These are phyloP conservation scores for Parachlorella kessleri DNA, from an alignment of 139 green algal species.

Conservation along the genomic window DNA sequence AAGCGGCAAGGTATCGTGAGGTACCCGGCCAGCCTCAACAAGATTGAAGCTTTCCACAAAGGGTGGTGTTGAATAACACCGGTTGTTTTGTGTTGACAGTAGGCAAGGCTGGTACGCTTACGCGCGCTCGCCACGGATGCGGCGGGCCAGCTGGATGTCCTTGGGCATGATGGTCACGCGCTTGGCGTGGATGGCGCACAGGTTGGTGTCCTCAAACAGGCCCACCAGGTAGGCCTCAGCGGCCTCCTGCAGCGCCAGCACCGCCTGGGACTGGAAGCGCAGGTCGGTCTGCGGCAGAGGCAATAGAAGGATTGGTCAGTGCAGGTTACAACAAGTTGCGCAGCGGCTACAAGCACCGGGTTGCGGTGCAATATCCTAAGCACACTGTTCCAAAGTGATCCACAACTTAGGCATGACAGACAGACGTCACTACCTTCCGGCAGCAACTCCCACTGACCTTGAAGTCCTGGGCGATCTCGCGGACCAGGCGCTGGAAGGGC, in stretches of 20 bases:
- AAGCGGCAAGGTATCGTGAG: too few species aligned
- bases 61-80: slow-evolving; percentile 39
- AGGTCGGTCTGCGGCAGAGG: slow-evolving; percentile 96
- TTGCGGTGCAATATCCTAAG: slow-evolving; percentile 13
- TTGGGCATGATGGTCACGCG: slow-evolving; percentile 98
- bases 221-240: slow-evolving; percentile 96
- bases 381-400: slow-evolving; percentile 88
- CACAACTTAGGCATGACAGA: slow-evolving; percentile 98
- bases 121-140: slow-evolving; percentile 87
- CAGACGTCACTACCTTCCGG: too few species aligned
- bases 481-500: slow-evolving; percentile 95
- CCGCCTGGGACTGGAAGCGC: slow-evolving; percentile 93
- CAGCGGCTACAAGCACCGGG: background rate
- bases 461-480: slow-evolving; percentile 99
- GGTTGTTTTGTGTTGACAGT: slow-evolving; percentile 7
- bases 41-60: too few species aligned
- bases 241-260: slow-evolving; percentile 94
- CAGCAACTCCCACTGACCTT: too few species aligned
- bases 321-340: too few species aligned
- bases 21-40: too few species aligned
- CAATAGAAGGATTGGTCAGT: too few species aligned
- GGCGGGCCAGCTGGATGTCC: slow-evolving; percentile 95
- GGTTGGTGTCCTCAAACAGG: slow-evolving; percentile 89
- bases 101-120: slow-evolving; percentile 15
- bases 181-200: slow-evolving; percentile 78